Base-by-base conservation (phyloP, 2,329 filamentous ascomycete genomes). In the Piedraia hortae region DNA sequence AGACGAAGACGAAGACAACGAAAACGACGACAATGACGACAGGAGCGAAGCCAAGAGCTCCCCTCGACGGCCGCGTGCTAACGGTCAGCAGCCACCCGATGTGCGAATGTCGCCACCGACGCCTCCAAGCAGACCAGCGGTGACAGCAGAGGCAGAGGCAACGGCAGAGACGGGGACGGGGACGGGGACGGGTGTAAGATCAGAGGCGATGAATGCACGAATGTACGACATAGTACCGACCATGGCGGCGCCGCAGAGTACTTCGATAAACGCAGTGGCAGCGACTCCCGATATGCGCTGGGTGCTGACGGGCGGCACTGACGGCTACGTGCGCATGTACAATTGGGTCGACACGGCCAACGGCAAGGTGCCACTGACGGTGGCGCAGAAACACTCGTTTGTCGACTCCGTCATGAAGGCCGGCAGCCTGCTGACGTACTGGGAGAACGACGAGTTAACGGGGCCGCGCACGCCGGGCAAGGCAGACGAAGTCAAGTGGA, bases 331-430 rank as follows among this genome's bases (percentile, higher is more conserved):
- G 30, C 64, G 85, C 26, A 93, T 91, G 45, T 93, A 88, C 48
- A 88, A 97, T 43, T 90, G 85, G 43, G 68, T 74, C 3, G 77
- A 78, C 16, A 91, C 85, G 4, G 80, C 88, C 33, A 97, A 97
- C 41, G 78, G 78, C 31, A 91, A 90, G 47, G 62, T 85, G 15
- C 67, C 82, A 28, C 53, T 97, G 35, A 97, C 85, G 0, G 85
- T 97, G 4, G 85, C 85, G 14, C 85, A 97, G 49, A 60, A 74
- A 21, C 85, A 97, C 41, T 85, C 85, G 0, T 97, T 93, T 37
- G 85, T 97, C 18, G 85, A 97, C 42, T 90, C 75, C 35, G 85
- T 97, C 19, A 75, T 77, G 25, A 97, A 97, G 46, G 80, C 82
- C 2, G 85, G 80, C 1, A 74, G 90, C 4, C 50, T 93, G 21